Evolutionary conservation across 2,329 filamentous ascomycete species (phyloP).

Genomic region (Alternaria atra): DNA sequence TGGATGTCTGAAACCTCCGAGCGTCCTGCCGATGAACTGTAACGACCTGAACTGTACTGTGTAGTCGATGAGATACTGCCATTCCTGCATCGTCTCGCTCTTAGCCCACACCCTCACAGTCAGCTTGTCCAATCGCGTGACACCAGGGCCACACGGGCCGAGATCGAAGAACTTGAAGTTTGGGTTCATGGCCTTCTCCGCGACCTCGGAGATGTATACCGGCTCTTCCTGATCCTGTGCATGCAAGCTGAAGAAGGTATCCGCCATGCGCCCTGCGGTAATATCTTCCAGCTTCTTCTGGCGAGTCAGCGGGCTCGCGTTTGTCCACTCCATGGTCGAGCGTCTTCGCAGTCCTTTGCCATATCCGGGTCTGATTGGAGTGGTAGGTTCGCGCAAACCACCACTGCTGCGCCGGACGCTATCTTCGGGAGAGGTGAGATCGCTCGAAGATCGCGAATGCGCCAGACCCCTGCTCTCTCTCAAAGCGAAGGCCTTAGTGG

Average conservation of each 20-base stretch:
- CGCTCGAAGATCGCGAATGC: constrained; percentile 68
- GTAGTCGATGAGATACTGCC: constrained; percentile 76
- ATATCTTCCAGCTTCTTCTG: constrained; percentile 81
- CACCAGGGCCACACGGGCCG: constrained; percentile 65
- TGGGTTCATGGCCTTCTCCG: constrained; percentile 85
- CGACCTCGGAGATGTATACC: constrained; percentile 88
- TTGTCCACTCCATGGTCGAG: constrained; percentile 71
- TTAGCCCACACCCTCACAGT: constrained; percentile 79
- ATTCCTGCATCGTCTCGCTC: constrained; percentile 61
- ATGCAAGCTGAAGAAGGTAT: constrained; percentile 89
- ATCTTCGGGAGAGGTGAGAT: constrained; percentile 54
- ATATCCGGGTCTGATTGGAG: constrained; percentile 46
- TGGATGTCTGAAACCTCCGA: constrained; percentile 69
- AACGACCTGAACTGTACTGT: constrained; percentile 74
- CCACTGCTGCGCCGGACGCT: constrained; percentile 32
- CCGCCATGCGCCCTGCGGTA: constrained; percentile 76
- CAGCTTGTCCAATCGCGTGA: constrained; percentile 72
- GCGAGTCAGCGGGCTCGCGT: constrained; percentile 65
- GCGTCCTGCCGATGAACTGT: constrained; percentile 77
- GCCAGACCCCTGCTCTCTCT: constrained; percentile 59
- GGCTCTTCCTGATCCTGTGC: constrained; percentile 71
- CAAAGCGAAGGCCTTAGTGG: constrained; percentile 70
- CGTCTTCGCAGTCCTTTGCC: constrained; percentile 59
- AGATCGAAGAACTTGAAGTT: constrained; percentile 88
- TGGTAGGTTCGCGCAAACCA: constrained; percentile 29